These are phyloP conservation scores for Erodium trifolium DNA, from an alignment of 441 rosid genomes.

Conservation along the genomic window DNA sequence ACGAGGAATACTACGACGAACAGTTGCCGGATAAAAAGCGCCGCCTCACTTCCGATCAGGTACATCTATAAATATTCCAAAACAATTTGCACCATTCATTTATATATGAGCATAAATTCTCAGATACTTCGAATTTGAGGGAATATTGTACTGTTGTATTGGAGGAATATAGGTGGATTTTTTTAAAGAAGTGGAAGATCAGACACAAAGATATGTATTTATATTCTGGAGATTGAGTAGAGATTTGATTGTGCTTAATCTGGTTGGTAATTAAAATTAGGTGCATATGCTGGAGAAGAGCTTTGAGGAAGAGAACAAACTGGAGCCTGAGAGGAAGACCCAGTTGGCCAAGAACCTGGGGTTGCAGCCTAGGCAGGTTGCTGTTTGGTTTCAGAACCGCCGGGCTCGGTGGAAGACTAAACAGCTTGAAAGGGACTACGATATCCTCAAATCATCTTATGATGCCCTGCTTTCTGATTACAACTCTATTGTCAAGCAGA, in stretches of 20 bases:
- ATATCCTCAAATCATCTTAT: conserved; percentile 51
- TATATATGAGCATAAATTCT: not conserved
- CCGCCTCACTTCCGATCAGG: conserved; percentile 80
- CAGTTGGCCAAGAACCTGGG: conserved; percentile 73
- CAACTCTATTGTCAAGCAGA: conserved; percentile 49
- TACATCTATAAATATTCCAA: not conserved
- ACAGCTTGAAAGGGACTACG: conserved; percentile 41
- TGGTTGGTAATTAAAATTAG: conserved; percentile 22
- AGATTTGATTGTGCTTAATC: not conserved
- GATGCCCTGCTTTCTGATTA: conserved; percentile 59
- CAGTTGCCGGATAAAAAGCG: conserved; percentile 81
- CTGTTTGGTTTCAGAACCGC: conserved; percentile 78
- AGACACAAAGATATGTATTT: not conserved
- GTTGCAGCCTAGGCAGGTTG: conserved; percentile 68
- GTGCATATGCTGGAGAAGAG: conserved; percentile 70
- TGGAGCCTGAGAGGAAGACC: conserved; percentile 66
- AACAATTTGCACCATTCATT: not conserved
- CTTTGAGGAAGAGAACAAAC: conserved; percentile 70
- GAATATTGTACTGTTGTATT: not conserved
- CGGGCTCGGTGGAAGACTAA: conserved; percentile 70
- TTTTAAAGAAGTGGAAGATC: not conserved
- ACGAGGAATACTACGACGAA: conserved; percentile 74
- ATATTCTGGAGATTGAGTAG: not conserved
- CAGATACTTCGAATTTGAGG: not conserved
- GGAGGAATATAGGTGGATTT: not conserved